Evolutionary conservation across 305 asterid species (phyloP).

Genomic region (Fraxinus velutina): DNA sequence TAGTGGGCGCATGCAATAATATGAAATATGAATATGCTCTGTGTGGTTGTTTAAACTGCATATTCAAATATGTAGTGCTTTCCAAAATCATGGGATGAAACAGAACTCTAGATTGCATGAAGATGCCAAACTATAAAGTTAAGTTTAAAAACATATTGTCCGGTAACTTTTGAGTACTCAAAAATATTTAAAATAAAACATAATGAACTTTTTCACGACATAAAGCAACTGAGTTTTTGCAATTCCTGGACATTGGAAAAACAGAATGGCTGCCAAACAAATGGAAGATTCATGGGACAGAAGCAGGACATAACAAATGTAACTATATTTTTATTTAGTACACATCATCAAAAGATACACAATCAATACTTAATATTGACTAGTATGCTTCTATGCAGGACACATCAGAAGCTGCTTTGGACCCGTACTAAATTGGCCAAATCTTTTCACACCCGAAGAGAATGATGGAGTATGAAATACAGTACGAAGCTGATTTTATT

Average conservation of each 20-base stretch:
- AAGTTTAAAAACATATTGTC: background rate
- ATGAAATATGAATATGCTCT: background rate
- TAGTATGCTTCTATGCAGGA: background rate
- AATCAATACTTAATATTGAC: background rate
- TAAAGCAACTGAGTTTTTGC: background rate
- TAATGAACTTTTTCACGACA: background rate
- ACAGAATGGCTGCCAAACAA: background rate
- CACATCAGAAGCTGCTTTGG: background rate
- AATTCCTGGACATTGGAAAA: background rate
- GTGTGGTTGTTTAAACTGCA: background rate
- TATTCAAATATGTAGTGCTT: background rate
- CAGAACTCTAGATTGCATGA: background rate
- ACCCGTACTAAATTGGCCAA: background rate
- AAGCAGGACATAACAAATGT: background rate
- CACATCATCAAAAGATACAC: background rate
- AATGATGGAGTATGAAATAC: background rate
- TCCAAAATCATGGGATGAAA: background rate
- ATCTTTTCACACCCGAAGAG: background rate
- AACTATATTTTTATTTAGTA: background rate
- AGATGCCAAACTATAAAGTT: background rate
- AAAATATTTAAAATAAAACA: background rate
- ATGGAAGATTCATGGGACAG: background rate
- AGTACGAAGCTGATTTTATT: background rate
- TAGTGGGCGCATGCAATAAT: background rate
- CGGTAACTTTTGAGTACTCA: background rate